Percentiles rank a stretch among this genome's conserved stretches.
Conservation (phyloP, 1,284 basidiomycete species). For the Chalciporus sp. region DNA sequence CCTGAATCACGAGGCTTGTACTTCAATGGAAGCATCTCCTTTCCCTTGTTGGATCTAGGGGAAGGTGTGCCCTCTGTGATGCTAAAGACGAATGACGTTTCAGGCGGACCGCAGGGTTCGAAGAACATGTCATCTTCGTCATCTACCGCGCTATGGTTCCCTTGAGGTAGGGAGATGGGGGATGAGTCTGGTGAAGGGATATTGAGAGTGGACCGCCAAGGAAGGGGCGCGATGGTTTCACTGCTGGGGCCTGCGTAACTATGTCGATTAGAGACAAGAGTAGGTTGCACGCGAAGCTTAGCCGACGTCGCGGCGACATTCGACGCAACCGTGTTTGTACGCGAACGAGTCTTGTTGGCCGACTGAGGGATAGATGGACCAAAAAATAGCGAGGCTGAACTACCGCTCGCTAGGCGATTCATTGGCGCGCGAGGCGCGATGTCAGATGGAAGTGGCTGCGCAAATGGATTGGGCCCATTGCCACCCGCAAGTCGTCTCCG, state of each 20-base stretch:
- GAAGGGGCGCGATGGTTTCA: constrained; percentile 30
- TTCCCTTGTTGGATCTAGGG: constrained; percentile 48
- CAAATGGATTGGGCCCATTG: constrained; percentile 26
- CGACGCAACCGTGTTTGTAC: constrained; percentile 22
- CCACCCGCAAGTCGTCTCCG: constrained; percentile 46
- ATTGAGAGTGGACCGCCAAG: constrained; percentile 48
- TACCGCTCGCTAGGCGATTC: constrained; percentile 45
- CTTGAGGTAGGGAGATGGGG: constrained; percentile 36
- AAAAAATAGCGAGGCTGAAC: constrained; percentile 72
- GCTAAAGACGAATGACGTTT: constrained; percentile 58
- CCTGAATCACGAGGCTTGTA: constrained; percentile 73
- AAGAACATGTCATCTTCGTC: constrained; percentile 67
- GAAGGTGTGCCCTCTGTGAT: constrained; percentile 60
- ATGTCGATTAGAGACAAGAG: constrained; percentile 51
- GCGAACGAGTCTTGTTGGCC: constrained; percentile 18
- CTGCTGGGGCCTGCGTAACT: constrained; percentile 52
- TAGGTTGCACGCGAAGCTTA: constrained; percentile 12
- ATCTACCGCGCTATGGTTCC: constrained; percentile 33
- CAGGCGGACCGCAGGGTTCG: constrained; percentile 39
- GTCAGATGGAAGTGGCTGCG: constrained; percentile 18
- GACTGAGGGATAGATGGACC: constrained; percentile 59
- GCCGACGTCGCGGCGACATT: constrained; percentile 13
- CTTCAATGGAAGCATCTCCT: constrained; percentile 57
- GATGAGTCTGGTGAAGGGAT: constrained; percentile 54
- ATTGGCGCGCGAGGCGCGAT: constrained; percentile 33